A percentile compares a stretch with the other conserved stretches of the same genome.
phyloP scores from a whole-genome alignment of 2,329 filamentous ascomycete species.

The Pseudopithomyces chartarum region DNA sequence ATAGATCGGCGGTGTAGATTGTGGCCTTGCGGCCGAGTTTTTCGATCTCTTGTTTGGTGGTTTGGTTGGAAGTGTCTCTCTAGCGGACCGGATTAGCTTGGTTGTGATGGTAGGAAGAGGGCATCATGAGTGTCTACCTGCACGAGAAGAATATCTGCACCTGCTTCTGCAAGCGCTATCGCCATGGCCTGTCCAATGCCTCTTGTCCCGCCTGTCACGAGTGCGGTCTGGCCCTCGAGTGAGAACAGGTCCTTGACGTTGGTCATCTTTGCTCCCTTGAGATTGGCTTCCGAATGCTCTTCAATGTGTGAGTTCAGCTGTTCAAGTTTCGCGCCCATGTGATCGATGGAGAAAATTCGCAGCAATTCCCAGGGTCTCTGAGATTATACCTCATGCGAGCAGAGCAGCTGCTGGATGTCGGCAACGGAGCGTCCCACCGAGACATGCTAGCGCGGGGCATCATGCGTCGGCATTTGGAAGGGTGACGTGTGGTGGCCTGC shows the following conservation, averaged over 20 bases:
- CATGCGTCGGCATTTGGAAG: constrained; percentile 14
- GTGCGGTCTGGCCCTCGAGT: constrained; percentile 54
- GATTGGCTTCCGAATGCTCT: neutral
- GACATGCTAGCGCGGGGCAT: constrained; percentile 7
- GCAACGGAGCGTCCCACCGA: neutral
- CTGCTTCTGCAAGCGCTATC: constrained; percentile 56
- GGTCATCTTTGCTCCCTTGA: constrained; percentile 21
- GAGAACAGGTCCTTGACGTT: constrained; percentile 52
- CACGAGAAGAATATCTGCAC: constrained; percentile 56
- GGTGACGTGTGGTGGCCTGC: constrained; percentile 9
- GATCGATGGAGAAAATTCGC: neutral
- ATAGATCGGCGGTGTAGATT: constrained; percentile 74
- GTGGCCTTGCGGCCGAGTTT: constrained; percentile 67
- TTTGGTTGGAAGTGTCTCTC: constrained; percentile 60
- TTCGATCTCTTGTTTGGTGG: constrained; percentile 67
- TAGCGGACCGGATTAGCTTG: constrained; percentile 30
- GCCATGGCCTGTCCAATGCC: constrained; percentile 59
- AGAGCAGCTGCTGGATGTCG: neutral
- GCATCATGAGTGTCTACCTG: constrained; percentile 43
- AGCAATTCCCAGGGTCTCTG: neutral
- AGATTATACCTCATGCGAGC: neutral
- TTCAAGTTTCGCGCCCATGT: neutral
- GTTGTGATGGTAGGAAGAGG: neutral
- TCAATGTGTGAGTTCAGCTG: neutral
- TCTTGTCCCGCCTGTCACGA: constrained; percentile 57